Base-by-base conservation (phyloP, 495 filamentous ascomycete genomes). In the Tuber umbilicatum region DNA sequence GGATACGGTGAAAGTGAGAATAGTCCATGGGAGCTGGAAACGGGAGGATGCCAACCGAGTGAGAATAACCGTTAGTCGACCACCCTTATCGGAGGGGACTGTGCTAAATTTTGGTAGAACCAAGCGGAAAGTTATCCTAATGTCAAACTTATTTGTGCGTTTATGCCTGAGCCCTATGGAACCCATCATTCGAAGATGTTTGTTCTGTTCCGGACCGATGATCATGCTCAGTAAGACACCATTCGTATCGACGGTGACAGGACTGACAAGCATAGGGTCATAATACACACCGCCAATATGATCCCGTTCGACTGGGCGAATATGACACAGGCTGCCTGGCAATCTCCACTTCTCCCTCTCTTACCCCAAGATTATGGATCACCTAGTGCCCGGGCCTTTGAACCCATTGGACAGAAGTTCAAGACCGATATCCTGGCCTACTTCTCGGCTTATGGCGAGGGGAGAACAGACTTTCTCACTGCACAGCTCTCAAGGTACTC, bases 251-350 rank as follows among this genome's bases (percentile, higher is more conserved):
- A 60, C 42, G 71, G 0, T 35, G 68, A 70, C 43, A 35, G 35
- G 31, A 14, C 42, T 42, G 27, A 38, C 76, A 77, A 27, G 70
- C 70, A 31, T 47, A 88, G 87, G 70, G 84, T 97, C 23, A 83
- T 96, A 27, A 94, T 97, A 55, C 92, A 95, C 75, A 97, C 94
- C 0, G 93, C 93, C 17, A 97, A 97, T 77, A 92, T 97, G 89
- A 94, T 97, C 67, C 82, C 85, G 37, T 86, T 88, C 69, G 94
- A 97, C 84, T 97, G 94, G 94, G 86, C 84, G 12, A 93, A 94
- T 78, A 92, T 97, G 92, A 90, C 89, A 0, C 93, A 97, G 80
- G 93, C 90, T 2, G 88, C 90, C 35, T 97, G 94, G 94, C 86
- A 85, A 41, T 94, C 93, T 12, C 93, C 93, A 31, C 82, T 89